Percentiles rank a stretch among this genome's conserved stretches.
Conservation (phyloP, 2,329 filamentous ascomycete genomes). For the Zalaria obscura region DNA sequence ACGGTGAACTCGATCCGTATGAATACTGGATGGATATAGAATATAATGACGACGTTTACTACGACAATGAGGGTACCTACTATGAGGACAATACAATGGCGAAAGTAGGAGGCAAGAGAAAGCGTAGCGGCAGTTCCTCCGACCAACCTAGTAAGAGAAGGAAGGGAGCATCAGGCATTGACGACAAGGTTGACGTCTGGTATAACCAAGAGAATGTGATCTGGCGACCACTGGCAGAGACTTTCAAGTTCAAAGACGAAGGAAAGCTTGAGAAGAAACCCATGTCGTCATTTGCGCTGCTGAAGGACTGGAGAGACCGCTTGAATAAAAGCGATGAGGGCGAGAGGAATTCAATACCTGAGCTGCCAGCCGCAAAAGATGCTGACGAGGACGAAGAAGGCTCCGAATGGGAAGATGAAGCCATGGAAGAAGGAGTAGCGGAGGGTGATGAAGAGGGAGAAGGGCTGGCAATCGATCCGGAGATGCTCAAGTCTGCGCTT, state of each 20-base stretch:
- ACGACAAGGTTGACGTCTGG: too few relatives aligned
- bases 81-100: background rate
- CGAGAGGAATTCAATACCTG: background rate
- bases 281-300: constrained; percentile 21
- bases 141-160: background rate
- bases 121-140: constrained; percentile 3
- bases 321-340: constrained; percentile 11
- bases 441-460: constrained; percentile 7
- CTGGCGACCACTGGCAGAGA: constrained; percentile 1
- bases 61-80: constrained; percentile 17
- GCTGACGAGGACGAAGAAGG: constrained; percentile 3
- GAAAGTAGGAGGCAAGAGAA: constrained; percentile 16
- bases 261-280: constrained; percentile 5
- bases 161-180: background rate
- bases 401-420: constrained; percentile 9
- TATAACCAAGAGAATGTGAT: background rate
- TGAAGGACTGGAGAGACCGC: constrained; percentile 30
- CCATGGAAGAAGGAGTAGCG: constrained; percentile 8
- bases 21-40: constrained; percentile 35
- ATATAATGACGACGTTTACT: constrained; percentile 32
- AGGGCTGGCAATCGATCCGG: constrained; percentile 19
- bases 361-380: background rate
- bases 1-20: constrained; percentile 31
- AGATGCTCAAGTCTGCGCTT: constrained; percentile 20
- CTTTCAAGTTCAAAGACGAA: constrained; percentile 11